Conservation (phyloP, 2,329 filamentous ascomycete genomes). For the Fusarium hostae region DNA sequence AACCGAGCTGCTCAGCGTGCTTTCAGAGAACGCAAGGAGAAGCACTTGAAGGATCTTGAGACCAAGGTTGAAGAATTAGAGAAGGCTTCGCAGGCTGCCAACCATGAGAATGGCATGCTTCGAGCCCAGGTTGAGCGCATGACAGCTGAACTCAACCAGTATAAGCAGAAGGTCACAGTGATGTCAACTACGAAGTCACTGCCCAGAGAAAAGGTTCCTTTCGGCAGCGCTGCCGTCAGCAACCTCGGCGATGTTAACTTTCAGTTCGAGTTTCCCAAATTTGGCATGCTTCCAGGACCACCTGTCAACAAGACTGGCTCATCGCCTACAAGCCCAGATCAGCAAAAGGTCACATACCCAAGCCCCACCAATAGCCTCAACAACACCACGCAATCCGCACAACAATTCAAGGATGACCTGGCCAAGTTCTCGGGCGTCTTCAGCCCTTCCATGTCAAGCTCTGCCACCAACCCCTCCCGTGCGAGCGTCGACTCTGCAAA, state of each 20-base stretch:
- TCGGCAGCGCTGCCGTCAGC: constrained; percentile 62
- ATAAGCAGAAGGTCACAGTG: constrained; percentile 84
- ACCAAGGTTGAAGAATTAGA: constrained; percentile 80
- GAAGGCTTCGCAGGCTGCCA: constrained; percentile 84
- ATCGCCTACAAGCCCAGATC: constrained; percentile 49
- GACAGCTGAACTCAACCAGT: constrained; percentile 85
- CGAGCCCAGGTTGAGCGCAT: constrained; percentile 90
- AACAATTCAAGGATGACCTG: constrained; percentile 60
- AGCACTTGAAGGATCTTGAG: constrained; percentile 86
- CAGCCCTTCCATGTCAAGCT: constrained; percentile 63
- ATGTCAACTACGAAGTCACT: constrained; percentile 53
- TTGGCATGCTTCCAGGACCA: constrained; percentile 76
- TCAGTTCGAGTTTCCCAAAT: constrained; percentile 95
- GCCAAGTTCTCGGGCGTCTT: constrained; percentile 69
- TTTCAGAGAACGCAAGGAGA: constrained; percentile 95
- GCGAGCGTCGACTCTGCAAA: constrained; percentile 62
- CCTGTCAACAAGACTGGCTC: constrained; percentile 46
- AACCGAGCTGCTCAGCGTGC: constrained; percentile 92
- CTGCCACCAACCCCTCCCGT: constrained; percentile 59
- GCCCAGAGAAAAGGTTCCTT: constrained; percentile 53
- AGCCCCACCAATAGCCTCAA: constrained; percentile 48
- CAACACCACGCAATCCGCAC: constrained; percentile 41
- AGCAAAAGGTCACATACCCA: constrained; percentile 35
- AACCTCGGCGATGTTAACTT: constrained; percentile 82
- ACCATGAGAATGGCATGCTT: constrained; percentile 85